Percentiles rank a stretch among this genome's conserved stretches.
Conservation (phyloP, 257 asterid genomes). For the Cynanchum wilfordii region DNA sequence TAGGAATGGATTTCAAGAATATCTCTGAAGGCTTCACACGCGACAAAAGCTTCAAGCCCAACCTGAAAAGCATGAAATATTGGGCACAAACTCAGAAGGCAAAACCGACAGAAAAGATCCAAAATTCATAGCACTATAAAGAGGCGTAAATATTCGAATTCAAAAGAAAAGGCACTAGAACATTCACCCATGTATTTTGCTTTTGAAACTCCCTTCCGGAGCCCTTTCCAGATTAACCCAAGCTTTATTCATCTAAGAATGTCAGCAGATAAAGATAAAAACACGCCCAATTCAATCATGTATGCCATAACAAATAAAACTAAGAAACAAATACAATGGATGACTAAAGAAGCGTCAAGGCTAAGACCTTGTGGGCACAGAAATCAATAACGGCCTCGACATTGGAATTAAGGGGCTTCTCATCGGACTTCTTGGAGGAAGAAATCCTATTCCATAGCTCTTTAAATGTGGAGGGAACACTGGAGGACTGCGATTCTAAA, state of each 20-base stretch:
- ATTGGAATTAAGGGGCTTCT: constrained; percentile 32
- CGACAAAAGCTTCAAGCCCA: constrained; percentile 79
- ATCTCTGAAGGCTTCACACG: constrained; percentile 89
- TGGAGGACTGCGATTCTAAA: constrained; percentile 42
- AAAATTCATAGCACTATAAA: not conserved
- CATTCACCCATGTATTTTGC: constrained; percentile 71
- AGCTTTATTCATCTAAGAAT: constrained; percentile 69
- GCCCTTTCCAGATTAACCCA: constrained; percentile 87
- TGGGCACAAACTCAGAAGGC: constrained; percentile 7
- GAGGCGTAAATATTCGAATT: not conserved
- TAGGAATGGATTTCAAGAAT: constrained; percentile 86
- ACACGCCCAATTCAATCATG: not conserved
- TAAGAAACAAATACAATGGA: not conserved
- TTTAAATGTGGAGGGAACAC: constrained; percentile 65
- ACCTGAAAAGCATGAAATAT: constrained; percentile 35
- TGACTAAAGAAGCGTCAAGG: not conserved
- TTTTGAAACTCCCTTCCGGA: constrained; percentile 71
- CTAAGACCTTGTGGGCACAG: constrained; percentile 55
- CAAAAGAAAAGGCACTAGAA: not conserved
- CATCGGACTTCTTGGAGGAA: constrained; percentile 26
- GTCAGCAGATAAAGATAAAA: not conserved
- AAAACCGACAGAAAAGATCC: not conserved
- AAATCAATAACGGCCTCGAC: constrained; percentile 72
- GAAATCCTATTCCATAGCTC: constrained; percentile 50
- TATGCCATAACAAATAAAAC: not conserved